Conservation (phyloP, 2,329 filamentous ascomycete genomes). For the Colletotrichum sp. region DNA sequence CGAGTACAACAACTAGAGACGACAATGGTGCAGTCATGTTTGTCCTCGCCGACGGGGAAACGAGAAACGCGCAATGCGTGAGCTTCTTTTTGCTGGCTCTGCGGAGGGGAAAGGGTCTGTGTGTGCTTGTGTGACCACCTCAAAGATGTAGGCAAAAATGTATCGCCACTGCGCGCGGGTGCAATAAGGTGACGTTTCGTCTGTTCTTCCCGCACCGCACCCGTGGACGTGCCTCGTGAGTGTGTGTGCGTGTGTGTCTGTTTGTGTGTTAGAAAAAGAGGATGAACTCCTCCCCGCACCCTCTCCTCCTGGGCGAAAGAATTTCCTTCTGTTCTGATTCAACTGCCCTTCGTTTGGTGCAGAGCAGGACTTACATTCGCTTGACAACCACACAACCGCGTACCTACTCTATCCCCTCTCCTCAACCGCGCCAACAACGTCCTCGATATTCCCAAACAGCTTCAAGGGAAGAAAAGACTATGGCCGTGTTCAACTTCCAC, state of each 20-base stretch:
- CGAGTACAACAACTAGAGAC: background rate
- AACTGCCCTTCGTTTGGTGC: background rate
- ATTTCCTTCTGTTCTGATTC: background rate
- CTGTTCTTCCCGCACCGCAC: background rate
- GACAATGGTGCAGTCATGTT: background rate
- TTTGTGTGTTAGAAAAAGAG: background rate
- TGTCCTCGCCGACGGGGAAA: background rate
- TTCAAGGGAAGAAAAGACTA: background rate
- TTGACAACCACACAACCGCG: background rate
- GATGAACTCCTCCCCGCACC: background rate
- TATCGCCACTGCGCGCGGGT: background rate
- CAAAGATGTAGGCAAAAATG: background rate
- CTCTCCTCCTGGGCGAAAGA: background rate
- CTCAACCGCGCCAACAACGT: background rate
- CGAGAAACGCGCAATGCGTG: background rate
- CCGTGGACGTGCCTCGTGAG: background rate
- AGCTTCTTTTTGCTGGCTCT: background rate
- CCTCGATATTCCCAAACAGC: background rate
- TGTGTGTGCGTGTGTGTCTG: background rate
- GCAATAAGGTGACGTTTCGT: constrained; percentile 13
- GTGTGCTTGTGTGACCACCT: background rate
- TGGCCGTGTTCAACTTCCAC: background rate
- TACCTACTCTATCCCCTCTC: background rate
- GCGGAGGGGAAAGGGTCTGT: background rate
- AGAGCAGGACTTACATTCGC: background rate